Percentiles rank a stretch among this genome's conserved stretches.
Conservation (phyloP, 2,329 filamentous ascomycete species). For the Pezizomycotina sp. region DNA sequence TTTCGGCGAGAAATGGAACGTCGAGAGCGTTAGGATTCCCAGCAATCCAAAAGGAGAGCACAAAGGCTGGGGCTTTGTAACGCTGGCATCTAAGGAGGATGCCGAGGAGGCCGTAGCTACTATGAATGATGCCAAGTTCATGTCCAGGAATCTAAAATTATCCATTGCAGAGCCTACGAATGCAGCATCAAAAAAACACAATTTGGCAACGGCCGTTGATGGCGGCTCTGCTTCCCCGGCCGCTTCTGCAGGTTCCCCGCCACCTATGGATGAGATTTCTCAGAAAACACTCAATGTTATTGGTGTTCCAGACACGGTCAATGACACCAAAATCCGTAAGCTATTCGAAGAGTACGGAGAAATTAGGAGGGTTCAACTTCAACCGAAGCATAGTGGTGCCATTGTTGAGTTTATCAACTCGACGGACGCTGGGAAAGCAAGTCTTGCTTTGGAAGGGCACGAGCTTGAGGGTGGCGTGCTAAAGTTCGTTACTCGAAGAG, state of each 20-base stretch:
- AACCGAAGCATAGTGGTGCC: slow-evolving; percentile 68
- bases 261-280: slow-evolving; percentile 36
- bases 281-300: slow-evolving; percentile 66
- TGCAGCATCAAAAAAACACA: slow-evolving; percentile 10
- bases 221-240: slow-evolving; percentile 10
- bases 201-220: slow-evolving; percentile 31
- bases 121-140: slow-evolving; percentile 55
- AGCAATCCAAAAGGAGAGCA: slow-evolving; percentile 47
- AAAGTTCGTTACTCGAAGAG: slow-evolving; percentile 32
- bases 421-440: slow-evolving; percentile 53
- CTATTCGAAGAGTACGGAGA: slow-evolving; percentile 54
- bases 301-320: slow-evolving; percentile 81
- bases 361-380: slow-evolving; percentile 59
- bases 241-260: slow-evolving; percentile 26
- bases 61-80: slow-evolving; percentile 65
- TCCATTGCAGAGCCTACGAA: slow-evolving; percentile 11
- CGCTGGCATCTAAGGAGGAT: slow-evolving; percentile 54
- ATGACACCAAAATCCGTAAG: slow-evolving; percentile 62
- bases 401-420: slow-evolving; percentile 65
- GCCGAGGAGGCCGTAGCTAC: slow-evolving; percentile 48
- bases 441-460: slow-evolving; percentile 41
- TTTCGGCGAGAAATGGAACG: slow-evolving; percentile 59
- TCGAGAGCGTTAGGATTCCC: slow-evolving; percentile 57
- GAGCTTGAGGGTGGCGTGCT: slow-evolving; percentile 40
- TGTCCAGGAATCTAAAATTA: slow-evolving; percentile 50